These are phyloP conservation scores for Endocarpon pusillum DNA, from an alignment of 495 filamentous ascomycete genomes.

Conservation along the genomic window DNA sequence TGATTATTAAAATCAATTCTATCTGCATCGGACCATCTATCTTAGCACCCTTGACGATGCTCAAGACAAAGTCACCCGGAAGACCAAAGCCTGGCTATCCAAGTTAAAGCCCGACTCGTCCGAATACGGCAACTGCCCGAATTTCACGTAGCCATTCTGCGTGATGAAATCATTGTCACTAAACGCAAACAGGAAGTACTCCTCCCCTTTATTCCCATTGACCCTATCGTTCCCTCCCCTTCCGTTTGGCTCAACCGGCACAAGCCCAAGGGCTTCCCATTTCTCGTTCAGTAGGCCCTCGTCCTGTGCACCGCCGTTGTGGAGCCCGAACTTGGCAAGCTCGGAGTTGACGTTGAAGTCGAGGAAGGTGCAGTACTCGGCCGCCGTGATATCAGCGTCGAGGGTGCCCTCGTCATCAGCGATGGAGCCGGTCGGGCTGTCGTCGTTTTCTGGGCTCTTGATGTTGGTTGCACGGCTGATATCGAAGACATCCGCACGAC, in stretches of 20 bases:
- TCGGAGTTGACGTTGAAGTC: constrained; percentile 57
- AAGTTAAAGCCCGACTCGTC: constrained; percentile 48
- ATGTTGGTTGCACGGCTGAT: constrained; percentile 49
- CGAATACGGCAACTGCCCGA: constrained; percentile 39
- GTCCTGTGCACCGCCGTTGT: constrained; percentile 47
- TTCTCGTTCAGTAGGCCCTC: constrained; percentile 53
- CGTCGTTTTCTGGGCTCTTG: constrained; percentile 32
- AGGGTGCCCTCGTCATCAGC: constrained; percentile 36
- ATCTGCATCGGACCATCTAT: no score
- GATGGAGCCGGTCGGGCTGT: constrained; percentile 32
- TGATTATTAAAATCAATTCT: no score
- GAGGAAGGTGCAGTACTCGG: constrained; percentile 50
- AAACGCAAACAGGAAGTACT: constrained; percentile 52
- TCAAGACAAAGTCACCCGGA: constrained; percentile 49
- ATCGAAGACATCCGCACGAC: constrained; percentile 60
- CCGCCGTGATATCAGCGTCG: constrained; percentile 38
- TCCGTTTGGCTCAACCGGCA: constrained; percentile 36
- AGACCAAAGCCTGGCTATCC: constrained; percentile 55
- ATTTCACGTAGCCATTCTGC: constrained; percentile 51
- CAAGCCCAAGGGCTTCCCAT: constrained; percentile 56
- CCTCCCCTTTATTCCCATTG: constrained; percentile 22
- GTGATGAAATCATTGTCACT: constrained; percentile 75
- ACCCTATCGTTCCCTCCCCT: constrained; percentile 15
- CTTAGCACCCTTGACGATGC: no score
- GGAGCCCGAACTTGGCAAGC: constrained; percentile 48